Conservation (phyloP, 306 rosid genomes). For the Coriaria nepalensis region DNA sequence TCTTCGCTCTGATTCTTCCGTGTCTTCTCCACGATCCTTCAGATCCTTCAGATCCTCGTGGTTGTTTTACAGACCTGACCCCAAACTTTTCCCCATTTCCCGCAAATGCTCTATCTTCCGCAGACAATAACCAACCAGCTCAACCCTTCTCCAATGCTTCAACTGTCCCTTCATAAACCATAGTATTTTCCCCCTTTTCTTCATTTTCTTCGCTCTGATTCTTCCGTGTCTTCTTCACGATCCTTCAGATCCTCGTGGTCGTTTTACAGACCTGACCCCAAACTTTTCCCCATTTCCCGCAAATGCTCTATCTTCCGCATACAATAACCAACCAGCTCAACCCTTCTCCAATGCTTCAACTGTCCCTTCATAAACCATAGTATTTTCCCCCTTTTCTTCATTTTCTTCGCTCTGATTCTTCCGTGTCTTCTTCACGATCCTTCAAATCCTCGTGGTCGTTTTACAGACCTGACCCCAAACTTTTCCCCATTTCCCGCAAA, state of each 20-base stretch:
- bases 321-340: no score
- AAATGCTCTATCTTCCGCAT: no score
- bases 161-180: constrained; percentile 4
- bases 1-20: constrained; percentile 8
- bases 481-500: no score
- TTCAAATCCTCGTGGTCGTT: constrained; percentile 6
- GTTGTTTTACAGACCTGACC: no score
- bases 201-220: constrained; percentile 3
- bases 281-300: constrained; percentile 1
- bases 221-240: constrained; percentile 7
- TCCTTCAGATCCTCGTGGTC: constrained; percentile 8
- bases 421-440: constrained; percentile 2
- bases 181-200: constrained; percentile 1
- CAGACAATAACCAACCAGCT: no score
- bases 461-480: no score
- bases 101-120: no score
- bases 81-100: no score
- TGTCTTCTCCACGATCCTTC: constrained; percentile 7
- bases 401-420: constrained; percentile 7
- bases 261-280: constrained; percentile 3
- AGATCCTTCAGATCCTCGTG: constrained; percentile 8
- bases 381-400: neutral
- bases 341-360: no score
- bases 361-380: constrained; percentile 5
- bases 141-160: no score